These are phyloP conservation scores for Mangifera indica DNA, from an alignment of 345 rosid species.

Conservation along the genomic window DNA sequence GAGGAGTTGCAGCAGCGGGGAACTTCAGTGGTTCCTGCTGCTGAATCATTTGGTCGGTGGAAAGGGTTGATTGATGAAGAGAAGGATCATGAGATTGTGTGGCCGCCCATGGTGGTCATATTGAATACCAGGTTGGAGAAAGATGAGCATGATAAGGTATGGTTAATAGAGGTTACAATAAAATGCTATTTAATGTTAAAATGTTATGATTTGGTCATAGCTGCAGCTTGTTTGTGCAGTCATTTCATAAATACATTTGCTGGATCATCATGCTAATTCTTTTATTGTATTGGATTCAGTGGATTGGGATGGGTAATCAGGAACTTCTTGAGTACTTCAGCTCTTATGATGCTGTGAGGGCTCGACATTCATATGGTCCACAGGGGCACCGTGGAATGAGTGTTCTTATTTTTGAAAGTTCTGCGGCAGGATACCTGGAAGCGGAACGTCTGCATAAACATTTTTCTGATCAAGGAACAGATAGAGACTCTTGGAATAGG, in stretches of 20 bases:
- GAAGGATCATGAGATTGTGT: constrained; percentile 73
- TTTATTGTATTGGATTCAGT: constrained; percentile 40
- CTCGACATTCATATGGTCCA: constrained; percentile 96
- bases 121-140: constrained; percentile 80
- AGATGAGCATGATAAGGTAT: constrained; percentile 85
- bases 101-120: constrained; percentile 95
- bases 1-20: constrained; percentile 74
- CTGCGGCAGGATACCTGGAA: constrained; percentile 68
- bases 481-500: constrained; percentile 71
- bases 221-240: constrained; percentile 5
- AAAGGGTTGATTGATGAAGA: constrained; percentile 68
- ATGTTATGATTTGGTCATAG: neutral
- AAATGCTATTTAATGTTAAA: constrained; percentile 6
- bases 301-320: constrained; percentile 94
- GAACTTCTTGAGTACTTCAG: constrained; percentile 79
- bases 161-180: neutral
- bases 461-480: constrained; percentile 68
- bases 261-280: constrained; percentile 4
- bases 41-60: constrained; percentile 83
- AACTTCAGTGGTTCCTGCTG: constrained; percentile 58
- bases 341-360: constrained; percentile 61
- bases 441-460: constrained; percentile 80
- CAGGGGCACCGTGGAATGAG: constrained; percentile 97
- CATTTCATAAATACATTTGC: neutral
- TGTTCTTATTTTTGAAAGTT: constrained; percentile 71